These are phyloP conservation scores for Ascoidea rubescens DNA, from an alignment of 805 yeast genomes.

Conservation along the genomic window DNA sequence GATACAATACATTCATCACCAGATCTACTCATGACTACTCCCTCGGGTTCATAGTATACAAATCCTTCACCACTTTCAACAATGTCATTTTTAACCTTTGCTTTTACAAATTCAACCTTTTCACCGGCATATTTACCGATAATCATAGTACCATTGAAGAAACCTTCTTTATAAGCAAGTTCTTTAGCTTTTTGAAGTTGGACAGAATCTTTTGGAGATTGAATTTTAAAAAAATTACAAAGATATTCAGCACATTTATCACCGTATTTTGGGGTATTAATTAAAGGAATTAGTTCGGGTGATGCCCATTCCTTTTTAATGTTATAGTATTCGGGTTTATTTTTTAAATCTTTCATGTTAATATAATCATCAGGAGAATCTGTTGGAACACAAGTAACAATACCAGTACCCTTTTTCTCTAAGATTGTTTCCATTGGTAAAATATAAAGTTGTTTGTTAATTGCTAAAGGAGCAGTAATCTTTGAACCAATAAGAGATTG, in stretches of 20 bases:
- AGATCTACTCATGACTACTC: conserved; percentile 78
- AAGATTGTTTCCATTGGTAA: conserved; percentile 96
- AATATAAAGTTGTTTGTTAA: conserved; percentile 55
- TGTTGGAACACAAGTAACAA: conserved; percentile 97
- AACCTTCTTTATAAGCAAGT: conserved; percentile 91
- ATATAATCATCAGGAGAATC: conserved; percentile 96
- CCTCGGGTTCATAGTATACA: conserved; percentile 90
- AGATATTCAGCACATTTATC: conserved; percentile 73
- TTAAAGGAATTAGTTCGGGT: conserved; percentile 57
- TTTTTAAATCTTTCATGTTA: conserved; percentile 68
- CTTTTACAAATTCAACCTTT: conserved; percentile 83
- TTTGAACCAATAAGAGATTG: conserved; percentile 68
- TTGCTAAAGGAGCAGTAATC: conserved; percentile 75
- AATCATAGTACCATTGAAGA: conserved; percentile 73
- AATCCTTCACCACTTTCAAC: conserved; percentile 70
- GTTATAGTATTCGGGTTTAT: conserved; percentile 83
- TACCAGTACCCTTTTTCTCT: conserved; percentile 96
- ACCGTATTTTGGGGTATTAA: conserved; percentile 78
- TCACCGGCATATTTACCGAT: conserved; percentile 78
- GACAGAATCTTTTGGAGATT: conserved; percentile 83
- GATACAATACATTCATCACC: conserved; percentile 96
- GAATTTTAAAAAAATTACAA: conserved; percentile 78
- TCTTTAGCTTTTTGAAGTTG: conserved; percentile 89
- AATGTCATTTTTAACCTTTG: conserved; percentile 72
- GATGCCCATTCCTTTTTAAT: conserved; percentile 80